Evolutionary conservation across 306 rosid genomes (phyloP).

Genomic region (Quercus glauca): DNA sequence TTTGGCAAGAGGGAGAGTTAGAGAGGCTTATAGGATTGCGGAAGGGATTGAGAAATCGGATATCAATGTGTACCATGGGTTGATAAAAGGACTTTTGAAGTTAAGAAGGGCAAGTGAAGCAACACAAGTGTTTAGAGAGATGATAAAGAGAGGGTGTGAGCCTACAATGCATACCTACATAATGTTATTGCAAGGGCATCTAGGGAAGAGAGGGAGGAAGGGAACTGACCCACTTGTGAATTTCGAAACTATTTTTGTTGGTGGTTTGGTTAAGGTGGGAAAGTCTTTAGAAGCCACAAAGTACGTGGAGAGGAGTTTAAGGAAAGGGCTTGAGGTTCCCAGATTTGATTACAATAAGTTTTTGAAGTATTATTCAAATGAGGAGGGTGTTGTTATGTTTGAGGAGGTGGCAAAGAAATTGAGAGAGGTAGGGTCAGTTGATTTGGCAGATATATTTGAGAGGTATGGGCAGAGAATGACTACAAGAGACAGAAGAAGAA

Average conservation of each 20-base stretch:
- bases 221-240: slow-evolving; percentile 71
- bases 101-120: slow-evolving; percentile 70
- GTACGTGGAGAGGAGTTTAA: slow-evolving; percentile 87
- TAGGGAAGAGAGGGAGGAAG: slow-evolving; percentile 57
- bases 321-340: slow-evolving; percentile 80
- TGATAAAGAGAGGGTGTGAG: slow-evolving; percentile 51
- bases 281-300: slow-evolving; percentile 62
- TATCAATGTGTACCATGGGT: slow-evolving; percentile 60
- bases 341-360: slow-evolving; percentile 82
- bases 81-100: slow-evolving; percentile 80
- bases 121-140: slow-evolving; percentile 69
- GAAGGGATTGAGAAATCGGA: slow-evolving; percentile 36
- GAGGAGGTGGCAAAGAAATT: slow-evolving; percentile 71
- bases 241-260: slow-evolving; percentile 85
- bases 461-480: slow-evolving; percentile 89
- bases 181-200: slow-evolving; percentile 83
- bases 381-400: slow-evolving; percentile 77
- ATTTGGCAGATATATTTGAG: slow-evolving; percentile 83
- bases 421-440: slow-evolving; percentile 78
- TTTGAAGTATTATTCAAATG: slow-evolving; percentile 73
- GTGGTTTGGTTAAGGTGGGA: slow-evolving; percentile 55
- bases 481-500: slow-evolving; percentile 68
- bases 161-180: slow-evolving; percentile 33
- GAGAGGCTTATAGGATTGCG: slow-evolving; percentile 44
- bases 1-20: slow-evolving; percentile 41